Conservation (phyloP, 768 basidiomycete genomes). For the Leccinum obscurum region DNA sequence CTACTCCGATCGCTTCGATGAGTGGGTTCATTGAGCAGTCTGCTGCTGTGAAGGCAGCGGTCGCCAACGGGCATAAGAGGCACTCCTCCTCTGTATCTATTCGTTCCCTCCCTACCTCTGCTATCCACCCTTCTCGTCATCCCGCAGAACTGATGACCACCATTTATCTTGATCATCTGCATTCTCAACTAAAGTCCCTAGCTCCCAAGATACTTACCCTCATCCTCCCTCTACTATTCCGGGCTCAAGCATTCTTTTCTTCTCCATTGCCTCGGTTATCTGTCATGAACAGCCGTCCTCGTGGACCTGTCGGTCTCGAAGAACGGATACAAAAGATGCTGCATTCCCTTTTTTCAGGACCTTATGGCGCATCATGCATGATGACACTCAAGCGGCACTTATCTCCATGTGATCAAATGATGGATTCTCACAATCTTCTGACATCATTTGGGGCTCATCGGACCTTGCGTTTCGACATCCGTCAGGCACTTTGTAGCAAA, state of each 20-base stretch:
- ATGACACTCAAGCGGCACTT: slow-evolving; percentile 59
- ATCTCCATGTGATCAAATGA: slow-evolving; percentile 34
- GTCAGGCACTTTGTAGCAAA: slow-evolving; percentile 57
- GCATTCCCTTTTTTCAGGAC: slow-evolving; percentile 58
- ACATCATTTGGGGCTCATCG: slow-evolving; percentile 61
- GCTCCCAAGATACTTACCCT: slow-evolving; percentile 50
- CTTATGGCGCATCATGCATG: slow-evolving; percentile 66
- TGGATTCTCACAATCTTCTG: slow-evolving; percentile 30
- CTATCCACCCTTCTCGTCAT: slow-evolving; percentile 37
- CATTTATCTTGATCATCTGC: slow-evolving; percentile 64
- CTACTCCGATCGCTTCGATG: slow-evolving; percentile 29
- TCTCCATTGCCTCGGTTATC: slow-evolving; percentile 70
- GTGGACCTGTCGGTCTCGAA: slow-evolving; percentile 41
- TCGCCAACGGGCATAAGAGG: slow-evolving; percentile 49
- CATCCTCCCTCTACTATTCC: slow-evolving; percentile 75
- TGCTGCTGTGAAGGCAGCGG: slow-evolving; percentile 17
- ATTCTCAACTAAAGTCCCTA: slow-evolving; percentile 59
- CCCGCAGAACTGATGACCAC: slow-evolving; percentile 64
- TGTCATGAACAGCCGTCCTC: slow-evolving; percentile 41
- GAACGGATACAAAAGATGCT: slow-evolving; percentile 58
- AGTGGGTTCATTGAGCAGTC: slow-evolving; percentile 33
- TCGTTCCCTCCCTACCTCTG: slow-evolving; percentile 39
- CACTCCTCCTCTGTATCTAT: slow-evolving; percentile 63
- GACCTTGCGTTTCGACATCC: slow-evolving; percentile 61
- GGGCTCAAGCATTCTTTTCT: slow-evolving; percentile 62